Conservation (phyloP, 306 rosid genomes). For the Citrullus colocynthis region DNA sequence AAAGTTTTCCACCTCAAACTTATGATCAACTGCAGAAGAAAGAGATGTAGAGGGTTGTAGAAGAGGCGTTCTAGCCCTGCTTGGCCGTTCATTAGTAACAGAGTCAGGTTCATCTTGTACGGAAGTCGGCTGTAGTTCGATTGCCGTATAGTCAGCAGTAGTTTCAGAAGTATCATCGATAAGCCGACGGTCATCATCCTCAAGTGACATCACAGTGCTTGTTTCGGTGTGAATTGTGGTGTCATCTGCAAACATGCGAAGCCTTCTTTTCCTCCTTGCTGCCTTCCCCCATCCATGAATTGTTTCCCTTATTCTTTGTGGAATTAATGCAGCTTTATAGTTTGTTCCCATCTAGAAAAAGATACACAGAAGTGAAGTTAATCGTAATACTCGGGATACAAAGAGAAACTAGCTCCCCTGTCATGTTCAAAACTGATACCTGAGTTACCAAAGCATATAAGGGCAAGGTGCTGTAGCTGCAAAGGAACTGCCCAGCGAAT, state of each 20-base stretch:
- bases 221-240: conserved; percentile 71
- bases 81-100: conserved; percentile 43
- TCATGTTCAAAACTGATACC: conserved; percentile 24
- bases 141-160: conserved; percentile 14
- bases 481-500: conserved; percentile 83
- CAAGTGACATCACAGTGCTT: conserved; percentile 57
- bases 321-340: conserved; percentile 81
- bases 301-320: conserved; percentile 73
- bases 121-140: conserved; percentile 45
- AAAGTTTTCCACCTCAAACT: conserved; percentile 21
- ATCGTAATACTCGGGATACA: not conserved
- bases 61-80: conserved; percentile 55
- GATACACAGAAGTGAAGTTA: not conserved
- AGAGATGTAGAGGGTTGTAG: conserved; percentile 61
- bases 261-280: conserved; percentile 76
- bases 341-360: conserved; percentile 88
- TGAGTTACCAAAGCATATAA: conserved; percentile 92
- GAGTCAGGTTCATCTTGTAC: conserved; percentile 24
- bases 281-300: conserved; percentile 86
- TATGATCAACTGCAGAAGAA: conserved; percentile 27
- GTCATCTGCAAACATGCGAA: conserved; percentile 46
- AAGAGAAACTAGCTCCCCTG: not conserved
- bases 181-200: conserved; percentile 40
- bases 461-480: conserved; percentile 98
- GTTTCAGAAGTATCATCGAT: conserved; percentile 25